phyloP scores from a whole-genome alignment of 2,329 filamentous ascomycete species.

The Curvularia hawaiiensis region DNA sequence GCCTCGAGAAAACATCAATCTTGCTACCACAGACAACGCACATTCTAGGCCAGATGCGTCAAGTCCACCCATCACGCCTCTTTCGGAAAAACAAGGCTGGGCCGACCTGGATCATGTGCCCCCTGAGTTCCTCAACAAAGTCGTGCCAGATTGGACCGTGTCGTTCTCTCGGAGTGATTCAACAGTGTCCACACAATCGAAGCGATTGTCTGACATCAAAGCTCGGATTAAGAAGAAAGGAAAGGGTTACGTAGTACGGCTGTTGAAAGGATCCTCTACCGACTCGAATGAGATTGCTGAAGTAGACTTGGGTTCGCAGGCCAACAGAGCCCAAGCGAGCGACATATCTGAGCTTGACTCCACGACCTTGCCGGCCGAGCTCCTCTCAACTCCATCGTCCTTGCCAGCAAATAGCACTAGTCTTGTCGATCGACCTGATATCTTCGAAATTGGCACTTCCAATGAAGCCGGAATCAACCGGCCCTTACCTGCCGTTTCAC shows the following conservation, averaged over 20 bases:
- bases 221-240: slow-evolving; percentile 42
- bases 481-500: background rate
- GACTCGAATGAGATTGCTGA: slow-evolving; percentile 37
- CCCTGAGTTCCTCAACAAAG: slow-evolving; percentile 36
- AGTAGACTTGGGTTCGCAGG: slow-evolving; percentile 29
- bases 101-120: slow-evolving; percentile 37
- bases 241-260: slow-evolving; percentile 40
- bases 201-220: slow-evolving; percentile 38
- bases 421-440: background rate
- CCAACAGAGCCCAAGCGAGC: background rate
- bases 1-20: slow-evolving; percentile 23
- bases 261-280: slow-evolving; percentile 33
- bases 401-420: background rate
- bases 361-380: slow-evolving; percentile 18
- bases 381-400: slow-evolving; percentile 19
- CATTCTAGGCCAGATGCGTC: slow-evolving; percentile 20
- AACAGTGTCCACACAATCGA: slow-evolving; percentile 31
- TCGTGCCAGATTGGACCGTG: slow-evolving; percentile 39
- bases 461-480: slow-evolving; percentile 25
- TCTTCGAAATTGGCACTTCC: slow-evolving; percentile 37
- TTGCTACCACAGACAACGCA: slow-evolving; percentile 16
- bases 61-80: slow-evolving; percentile 33
- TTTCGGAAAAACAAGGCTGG: slow-evolving; percentile 35
- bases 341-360: slow-evolving; percentile 30
- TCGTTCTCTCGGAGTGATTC: slow-evolving; percentile 36